A percentile compares a stretch with the other conserved stretches of the same genome.
Evolutionary conservation across 345 rosid genomes (phyloP).

Genomic region (Ceriops decandra): DNA sequence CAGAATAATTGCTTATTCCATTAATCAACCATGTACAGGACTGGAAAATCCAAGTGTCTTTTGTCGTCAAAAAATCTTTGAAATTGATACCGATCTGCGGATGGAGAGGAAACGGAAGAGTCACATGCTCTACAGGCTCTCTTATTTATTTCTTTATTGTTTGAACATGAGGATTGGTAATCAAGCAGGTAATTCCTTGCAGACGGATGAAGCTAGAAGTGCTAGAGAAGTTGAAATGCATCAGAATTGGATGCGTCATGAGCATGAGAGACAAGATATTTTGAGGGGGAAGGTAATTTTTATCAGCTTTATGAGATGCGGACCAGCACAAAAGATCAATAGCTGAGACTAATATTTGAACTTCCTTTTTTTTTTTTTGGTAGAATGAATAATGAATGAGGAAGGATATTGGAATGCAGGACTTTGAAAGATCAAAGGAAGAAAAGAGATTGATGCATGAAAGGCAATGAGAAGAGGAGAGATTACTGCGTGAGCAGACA

Average conservation of each 20-base stretch:
- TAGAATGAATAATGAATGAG: conserved; percentile 80
- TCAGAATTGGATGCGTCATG: conserved; percentile 58
- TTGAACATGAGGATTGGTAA: not conserved
- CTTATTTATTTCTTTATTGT: conserved; percentile 5
- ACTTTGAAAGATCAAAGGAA: conserved; percentile 93
- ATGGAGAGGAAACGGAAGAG: conserved; percentile 48
- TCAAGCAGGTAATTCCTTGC: conserved; percentile 24
- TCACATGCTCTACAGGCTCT: not conserved
- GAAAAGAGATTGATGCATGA: conserved; percentile 93
- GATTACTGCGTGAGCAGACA: conserved; percentile 78
- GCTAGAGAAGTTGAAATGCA: conserved; percentile 65
- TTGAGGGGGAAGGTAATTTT: conserved; percentile 64
- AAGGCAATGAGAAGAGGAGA: conserved; percentile 88
- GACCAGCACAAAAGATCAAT: not conserved
- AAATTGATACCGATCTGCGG: conserved; percentile 34
- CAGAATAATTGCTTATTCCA: conserved; percentile 35
- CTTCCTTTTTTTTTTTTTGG: conserved; percentile 20
- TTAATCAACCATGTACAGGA: conserved; percentile 31
- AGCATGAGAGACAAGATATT: conserved; percentile 66
- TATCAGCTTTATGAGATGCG: conserved; percentile 14
- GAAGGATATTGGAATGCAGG: conserved; percentile 87
- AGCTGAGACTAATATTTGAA: conserved; percentile 22
- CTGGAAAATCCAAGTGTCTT: conserved; percentile 39
- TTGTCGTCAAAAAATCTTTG: conserved; percentile 36
- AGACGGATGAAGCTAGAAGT: conserved; percentile 62